Evolutionary conservation across 1,284 basidiomycete genomes (phyloP), one percentile per base, ranked within the genome.

Genomic region (Peniophora sp.): DNA sequence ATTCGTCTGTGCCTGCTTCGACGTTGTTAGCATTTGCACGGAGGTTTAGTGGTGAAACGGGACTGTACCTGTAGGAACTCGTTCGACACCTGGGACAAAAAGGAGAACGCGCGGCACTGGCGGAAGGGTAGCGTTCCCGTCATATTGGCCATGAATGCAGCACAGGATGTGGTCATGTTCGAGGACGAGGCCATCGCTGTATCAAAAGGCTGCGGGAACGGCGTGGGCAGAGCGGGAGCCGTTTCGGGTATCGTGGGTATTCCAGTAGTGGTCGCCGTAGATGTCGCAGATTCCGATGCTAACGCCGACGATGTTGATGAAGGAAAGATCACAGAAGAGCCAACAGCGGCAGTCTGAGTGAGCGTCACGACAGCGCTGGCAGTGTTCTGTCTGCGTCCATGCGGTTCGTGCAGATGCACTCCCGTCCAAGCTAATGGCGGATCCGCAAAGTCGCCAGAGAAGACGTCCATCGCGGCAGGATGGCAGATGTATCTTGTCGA

Each of bases 131-230:
- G 43, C 1, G 75, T 68, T 54, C 73, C 71, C 0, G 86, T 83
- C 79, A 92, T 87, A 57, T 85, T 85, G 22, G 68, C 56, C 64
- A 92, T 83, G 66, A 89, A 91, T 50, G 73, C 67, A 53, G 78
- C 72, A 62, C 90, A 93, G 38, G 65, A 55, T 27, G 78, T 79
- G 9, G 84, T 80, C 59, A 89, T 85, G 59, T 85, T 83, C 8
- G 38, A 6, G 6, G 27, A 32, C 36, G 72, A 61, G 11, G 77
- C 71, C 46, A 90, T 63, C 19, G 75, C 73, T 2, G 77, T 72
- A 59, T 90, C 89, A 58, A 85, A 82, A 0, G 89, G 77, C 55
- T 85, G 85, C 1, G 88, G 89, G 58, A 89, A 88, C 0, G 89
- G 88, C 10, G 77, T 81, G 12, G 78, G 89, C 51, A 82, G 74